These are phyloP conservation scores for Fusarium sterilihyphosum DNA, from an alignment of 2,329 filamentous ascomycete genomes.

Conservation along the genomic window DNA sequence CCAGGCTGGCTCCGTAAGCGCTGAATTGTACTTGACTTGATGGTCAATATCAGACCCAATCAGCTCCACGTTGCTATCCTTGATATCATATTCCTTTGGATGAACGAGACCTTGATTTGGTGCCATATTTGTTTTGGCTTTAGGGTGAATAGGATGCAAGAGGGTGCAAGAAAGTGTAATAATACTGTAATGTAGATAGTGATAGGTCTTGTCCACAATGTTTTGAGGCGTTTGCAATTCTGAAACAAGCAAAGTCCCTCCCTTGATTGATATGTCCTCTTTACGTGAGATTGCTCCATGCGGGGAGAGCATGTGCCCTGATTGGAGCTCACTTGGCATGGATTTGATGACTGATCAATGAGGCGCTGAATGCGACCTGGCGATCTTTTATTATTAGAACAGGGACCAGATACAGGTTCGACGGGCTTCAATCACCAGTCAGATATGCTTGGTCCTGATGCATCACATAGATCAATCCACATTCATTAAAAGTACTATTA, in stretches of 20 bases:
- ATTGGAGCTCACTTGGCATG: constrained; percentile 26
- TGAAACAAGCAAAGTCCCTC: constrained; percentile 4
- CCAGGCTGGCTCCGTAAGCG: constrained; percentile 73
- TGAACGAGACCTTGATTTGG: constrained; percentile 71
- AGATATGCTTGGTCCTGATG: background rate
- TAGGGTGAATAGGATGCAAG: background rate
- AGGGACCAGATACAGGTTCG: constrained; percentile 4
- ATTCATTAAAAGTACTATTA: background rate
- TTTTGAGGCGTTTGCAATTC: background rate
- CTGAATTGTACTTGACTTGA: constrained; percentile 73
- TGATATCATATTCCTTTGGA: constrained; percentile 71
- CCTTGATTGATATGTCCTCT: background rate
- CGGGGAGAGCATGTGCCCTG: constrained; percentile 31
- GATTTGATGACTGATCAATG: constrained; percentile 34
- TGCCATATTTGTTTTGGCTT: constrained; percentile 57
- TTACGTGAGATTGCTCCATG: constrained; percentile 30
- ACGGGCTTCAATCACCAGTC: background rate
- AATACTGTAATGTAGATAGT: background rate
- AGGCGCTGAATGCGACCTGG: background rate
- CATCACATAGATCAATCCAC: background rate
- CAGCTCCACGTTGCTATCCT: constrained; percentile 74
- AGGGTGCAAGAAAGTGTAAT: background rate
- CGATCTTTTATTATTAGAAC: constrained; percentile 18
- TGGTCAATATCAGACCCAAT: constrained; percentile 73
- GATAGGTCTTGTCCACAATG: background rate